Base-by-base conservation (phyloP, 2,329 filamentous ascomycete species). In the Cytospora chrysosperma region DNA sequence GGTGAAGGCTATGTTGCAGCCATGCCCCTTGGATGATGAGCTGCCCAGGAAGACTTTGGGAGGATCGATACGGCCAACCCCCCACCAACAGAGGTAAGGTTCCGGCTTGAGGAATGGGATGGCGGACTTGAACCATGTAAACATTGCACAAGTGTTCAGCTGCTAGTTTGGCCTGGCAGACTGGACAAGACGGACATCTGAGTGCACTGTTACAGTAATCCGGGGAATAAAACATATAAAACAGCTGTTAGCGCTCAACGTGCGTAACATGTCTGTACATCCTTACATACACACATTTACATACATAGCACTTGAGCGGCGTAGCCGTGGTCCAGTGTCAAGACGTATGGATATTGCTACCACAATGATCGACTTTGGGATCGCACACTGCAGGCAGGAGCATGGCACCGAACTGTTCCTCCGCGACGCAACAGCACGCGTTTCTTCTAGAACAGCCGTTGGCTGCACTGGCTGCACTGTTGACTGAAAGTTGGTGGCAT, bases 391-490 rank as follows among this genome's bases (percentile, higher is more conserved):
- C 40, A n/a, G 40, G n/a, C 40, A n/a, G 40, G 19, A 10, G n/a
- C 19, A 17, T 47, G 9, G 9, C 40, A 55, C 55, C 52, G 59
- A 30, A 49, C 55, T 50, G 30, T 19, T 55, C 27, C 51, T 49
- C 59, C 37, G 51, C 40, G 26, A 55, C 50, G 34, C 54, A 26
- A 55, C 40, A 47, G n/a, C 40, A 47, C 8, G 28, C n/a, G 51
- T 27, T 52, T 27, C 51, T 50, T 55, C 59, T 55, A 61, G 59
- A 61, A 55, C 30, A 32, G 27, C 26, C 54, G 37, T 27, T 34
- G 32, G 37, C 34, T 55, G 37, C 50, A 27, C 51, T 61, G 50
- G 30, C n/a, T n/a, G n/a, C n/a, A n/a, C n/a, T n/a, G n/a, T n/a
- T n/a, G n/a, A 19, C 13, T 59, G 57, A 51, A 30, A 9, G 28